Percentiles rank a stretch among this genome's conserved stretches.
phyloP scores from a whole-genome alignment of 176 grass and related monocot species.

The Zea luxurians region DNA sequence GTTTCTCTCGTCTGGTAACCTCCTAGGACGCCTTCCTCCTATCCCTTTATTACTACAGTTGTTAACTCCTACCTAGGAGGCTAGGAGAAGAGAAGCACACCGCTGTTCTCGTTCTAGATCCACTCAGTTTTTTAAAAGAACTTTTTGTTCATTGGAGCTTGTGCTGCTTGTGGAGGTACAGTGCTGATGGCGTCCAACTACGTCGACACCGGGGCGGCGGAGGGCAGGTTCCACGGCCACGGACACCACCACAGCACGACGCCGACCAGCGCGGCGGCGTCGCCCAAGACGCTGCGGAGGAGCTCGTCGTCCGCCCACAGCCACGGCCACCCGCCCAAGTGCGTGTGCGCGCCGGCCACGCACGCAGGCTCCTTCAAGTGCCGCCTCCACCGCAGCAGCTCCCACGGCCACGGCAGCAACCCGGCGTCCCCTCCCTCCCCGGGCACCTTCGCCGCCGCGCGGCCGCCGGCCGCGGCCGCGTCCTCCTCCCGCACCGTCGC shows the following conservation, averaged over 20 bases:
- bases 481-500: conserved; percentile 51
- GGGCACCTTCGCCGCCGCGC: conserved; percentile 13
- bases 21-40: neutral
- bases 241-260: conserved; percentile 37
- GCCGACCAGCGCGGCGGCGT: conserved; percentile 49
- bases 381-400: conserved; percentile 68
- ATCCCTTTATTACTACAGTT: neutral
- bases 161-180: neutral
- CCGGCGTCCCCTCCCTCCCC: conserved; percentile 30
- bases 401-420: conserved; percentile 29
- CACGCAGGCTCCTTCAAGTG: conserved; percentile 89
- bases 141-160: neutral
- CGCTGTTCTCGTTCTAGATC: neutral
- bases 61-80: neutral
- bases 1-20: neutral
- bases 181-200: conserved; percentile 78
- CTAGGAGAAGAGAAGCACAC: neutral
- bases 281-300: conserved; percentile 41
- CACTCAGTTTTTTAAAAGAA: neutral
- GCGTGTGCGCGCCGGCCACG: conserved; percentile 89
- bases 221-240: conserved; percentile 46
- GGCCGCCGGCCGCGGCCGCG: conserved; percentile 25
- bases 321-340: conserved; percentile 48
- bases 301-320: conserved; percentile 44
- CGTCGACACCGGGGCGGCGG: conserved; percentile 41